These are phyloP conservation scores for Pleurotus sapidus DNA, from an alignment of 768 basidiomycete genomes.

Conservation along the genomic window DNA sequence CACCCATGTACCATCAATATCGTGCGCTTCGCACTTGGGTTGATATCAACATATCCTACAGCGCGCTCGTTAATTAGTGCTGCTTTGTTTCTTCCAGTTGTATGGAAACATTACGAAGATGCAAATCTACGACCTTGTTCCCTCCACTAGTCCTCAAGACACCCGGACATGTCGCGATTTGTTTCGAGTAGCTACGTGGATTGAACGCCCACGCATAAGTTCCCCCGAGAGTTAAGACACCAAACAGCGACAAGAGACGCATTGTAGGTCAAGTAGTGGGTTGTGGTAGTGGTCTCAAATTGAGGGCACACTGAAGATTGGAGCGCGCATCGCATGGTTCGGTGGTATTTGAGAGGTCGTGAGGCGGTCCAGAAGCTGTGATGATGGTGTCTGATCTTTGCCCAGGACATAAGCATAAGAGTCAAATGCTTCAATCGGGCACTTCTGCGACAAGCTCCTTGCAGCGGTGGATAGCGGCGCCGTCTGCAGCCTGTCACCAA, in stretches of 20 bases:
- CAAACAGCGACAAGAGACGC: background rate
- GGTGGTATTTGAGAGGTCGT: background rate
- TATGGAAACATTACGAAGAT: constrained; percentile 37
- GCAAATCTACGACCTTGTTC: constrained; percentile 34
- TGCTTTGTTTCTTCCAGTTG: too few relatives aligned
- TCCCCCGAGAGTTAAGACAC: background rate
- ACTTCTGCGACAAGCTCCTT: too few relatives aligned
- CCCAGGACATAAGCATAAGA: too few relatives aligned
- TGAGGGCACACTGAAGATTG: background rate
- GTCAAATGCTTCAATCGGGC: too few relatives aligned
- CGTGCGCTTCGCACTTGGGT: constrained; percentile 46
- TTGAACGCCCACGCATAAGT: constrained; percentile 25
- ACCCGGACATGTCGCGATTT: constrained; percentile 37
- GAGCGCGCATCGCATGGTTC: background rate
- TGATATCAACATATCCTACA: constrained; percentile 64
- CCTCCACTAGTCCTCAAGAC: constrained; percentile 29
- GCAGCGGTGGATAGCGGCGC: too few relatives aligned
- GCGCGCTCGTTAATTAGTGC: too few relatives aligned
- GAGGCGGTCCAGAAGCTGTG: too few relatives aligned
- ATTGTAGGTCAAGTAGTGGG: background rate
- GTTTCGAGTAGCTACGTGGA: constrained; percentile 32
- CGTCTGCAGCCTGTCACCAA: too few relatives aligned
- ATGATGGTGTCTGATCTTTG: too few relatives aligned
- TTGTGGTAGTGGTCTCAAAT: background rate
- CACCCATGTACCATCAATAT: constrained; percentile 76